Evolutionary conservation across 1,139 yeast species (phyloP), one percentile per base, ranked within the genome.

Genomic region (Candida sp.): DNA sequence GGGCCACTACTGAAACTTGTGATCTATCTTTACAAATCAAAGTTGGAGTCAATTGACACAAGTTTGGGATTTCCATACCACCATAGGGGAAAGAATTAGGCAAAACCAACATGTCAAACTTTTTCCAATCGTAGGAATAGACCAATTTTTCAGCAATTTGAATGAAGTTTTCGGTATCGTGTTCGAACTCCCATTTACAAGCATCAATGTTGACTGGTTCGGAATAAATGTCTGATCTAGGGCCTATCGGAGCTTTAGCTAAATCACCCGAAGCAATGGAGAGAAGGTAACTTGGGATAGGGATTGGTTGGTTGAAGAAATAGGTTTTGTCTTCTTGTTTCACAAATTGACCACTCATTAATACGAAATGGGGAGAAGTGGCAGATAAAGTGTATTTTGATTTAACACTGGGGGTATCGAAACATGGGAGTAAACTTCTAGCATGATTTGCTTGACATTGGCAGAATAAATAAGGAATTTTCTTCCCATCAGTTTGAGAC

Each of bases 401-500:
- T 63, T 90, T 90, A 42, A 87, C 76, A 0, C 95, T 77, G 3
- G 97, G 97, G 0, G 97, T 89, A 62, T 90, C 97, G 60, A 90
- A 90, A 56, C 91, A 87, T 2, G 97, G 97, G 67, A 86, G 84
- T 55, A 90, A 73, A 22, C 95, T 81, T 59, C 97, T 77, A 21
- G 96, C 95, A 58, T 90, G 97, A 50, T 87, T 88, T 32, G 97
- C 89, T 67, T 90, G 96, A 60, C 95, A 81, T 64, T 90, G 97
- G 25, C 96, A 87, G 62, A 89, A 90, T 53, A 90, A 75, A 61
- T 88, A 87, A 3, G 95, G 95, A 21, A 75, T 73, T 35, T 66
- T 69, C 51, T 80, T 77, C 27, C 93, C 95, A 42, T 84, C 84
- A n/a, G 96, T 87, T 54, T 84, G 88, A 43, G 79, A 82, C 35